Base-by-base conservation (phyloP, 192 early-diverging fungal species). In the Coemansia sp. region DNA sequence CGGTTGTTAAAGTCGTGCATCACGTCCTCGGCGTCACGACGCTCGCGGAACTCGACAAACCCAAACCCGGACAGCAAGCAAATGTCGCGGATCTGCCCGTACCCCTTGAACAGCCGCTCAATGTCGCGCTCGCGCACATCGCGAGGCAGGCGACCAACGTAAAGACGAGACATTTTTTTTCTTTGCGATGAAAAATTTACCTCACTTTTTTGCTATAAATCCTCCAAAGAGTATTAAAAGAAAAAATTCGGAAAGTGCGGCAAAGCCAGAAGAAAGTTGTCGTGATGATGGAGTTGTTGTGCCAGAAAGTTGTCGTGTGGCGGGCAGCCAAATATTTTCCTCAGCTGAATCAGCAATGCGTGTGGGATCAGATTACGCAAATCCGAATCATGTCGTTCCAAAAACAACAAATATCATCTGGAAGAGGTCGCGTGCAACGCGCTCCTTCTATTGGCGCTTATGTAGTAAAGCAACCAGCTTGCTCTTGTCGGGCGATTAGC, bases 31-130 rank as follows among this genome's bases (percentile, higher is more conserved):
- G 95, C 95, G 84, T 98, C 96, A 58, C 90, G 85, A 20, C 79
- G 77, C 73, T 94, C 90, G 49, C 88, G 88, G 71, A 94, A 97
- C 83, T 98, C 96, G 37, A 98, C 93, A 86, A 98, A 98, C 27
- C 92, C 94, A 82, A 94, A 98, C 22, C 96, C 94, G 31, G 86
- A 84, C 71, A 92, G 86, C 64, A 93, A 71, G 60, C 90, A 91
- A 40, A 95, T 88, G 71, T 96, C 94, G 71, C 86, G 82, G 70
- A 95, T 89, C 41, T 87, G 84, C 8, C 95, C 95, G 66, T 92
- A 96, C 46, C 86, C 88, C 66, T 87, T 89, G 71, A 91, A 91
- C 59, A 94, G 87, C 47, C 84, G 80, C 83, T 95, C 91, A 22
- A 97, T 72, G 72, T 97, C 95, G 37, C 92, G 86, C 70, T 93